Evolutionary conservation across 2,329 filamentous ascomycete genomes (phyloP).

Genomic region (Arthrocladium fulminans): DNA sequence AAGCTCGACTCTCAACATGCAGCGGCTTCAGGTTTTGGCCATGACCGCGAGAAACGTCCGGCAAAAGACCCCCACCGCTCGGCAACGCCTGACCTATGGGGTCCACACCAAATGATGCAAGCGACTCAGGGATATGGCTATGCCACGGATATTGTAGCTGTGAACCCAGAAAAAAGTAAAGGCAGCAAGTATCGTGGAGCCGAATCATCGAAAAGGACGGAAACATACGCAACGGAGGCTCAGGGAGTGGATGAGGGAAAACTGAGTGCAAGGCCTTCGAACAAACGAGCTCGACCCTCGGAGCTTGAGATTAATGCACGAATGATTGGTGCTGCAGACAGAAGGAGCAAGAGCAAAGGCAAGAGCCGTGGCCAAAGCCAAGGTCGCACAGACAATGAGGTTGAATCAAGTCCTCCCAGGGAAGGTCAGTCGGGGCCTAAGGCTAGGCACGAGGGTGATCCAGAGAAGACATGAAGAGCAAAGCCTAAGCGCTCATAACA

Average conservation of each 20-base stretch:
- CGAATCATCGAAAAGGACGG: conserved; percentile 7
- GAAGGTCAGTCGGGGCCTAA: no score
- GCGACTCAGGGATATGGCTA: conserved; percentile 20
- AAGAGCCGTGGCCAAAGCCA: not conserved
- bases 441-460: not conserved
- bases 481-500: not conserved
- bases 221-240: conserved; percentile 9
- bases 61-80: conserved; percentile 17
- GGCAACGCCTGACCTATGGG: conserved; percentile 27
- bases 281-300: conserved; percentile 2
- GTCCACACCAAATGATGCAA: conserved; percentile 28
- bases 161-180: not conserved
- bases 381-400: not conserved
- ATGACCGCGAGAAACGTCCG: conserved; percentile 26
- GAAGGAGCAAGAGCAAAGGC: conserved; percentile 3
- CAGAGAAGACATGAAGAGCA: not conserved
- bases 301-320: conserved; percentile 7
- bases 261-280: conserved; percentile 2
- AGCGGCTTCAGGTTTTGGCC: conserved; percentile 19
- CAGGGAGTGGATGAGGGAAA: conserved; percentile 1
- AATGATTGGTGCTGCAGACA: conserved; percentile 8
- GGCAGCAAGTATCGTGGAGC: conserved; percentile 7
- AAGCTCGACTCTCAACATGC: conserved; percentile 49
- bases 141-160: conserved; percentile 6
- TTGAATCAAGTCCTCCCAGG: not conserved